Percentiles rank a stretch among this genome's conserved stretches.
phyloP scores from a whole-genome alignment of 805 yeast species.

The Ogataea trehaloabstinens region DNA sequence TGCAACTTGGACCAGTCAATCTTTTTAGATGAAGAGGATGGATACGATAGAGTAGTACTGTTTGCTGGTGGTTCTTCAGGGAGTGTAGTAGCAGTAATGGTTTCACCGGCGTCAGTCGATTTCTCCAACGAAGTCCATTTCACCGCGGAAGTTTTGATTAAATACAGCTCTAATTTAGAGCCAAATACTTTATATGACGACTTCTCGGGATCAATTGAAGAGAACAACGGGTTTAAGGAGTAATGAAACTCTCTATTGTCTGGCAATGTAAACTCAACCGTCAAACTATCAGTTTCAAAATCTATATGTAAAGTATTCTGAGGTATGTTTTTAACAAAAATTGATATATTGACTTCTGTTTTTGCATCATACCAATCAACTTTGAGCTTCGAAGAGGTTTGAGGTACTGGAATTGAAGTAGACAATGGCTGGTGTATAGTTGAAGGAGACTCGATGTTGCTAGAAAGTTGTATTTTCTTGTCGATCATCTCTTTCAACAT shows the following conservation, averaged over 20 bases:
- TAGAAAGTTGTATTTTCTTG: conserved; percentile 24
- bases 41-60: conserved; percentile 42
- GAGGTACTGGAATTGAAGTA: background rate
- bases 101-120: conserved; percentile 14
- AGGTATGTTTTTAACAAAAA: conserved; percentile 69
- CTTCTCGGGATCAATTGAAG: conserved; percentile 44
- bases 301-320: conserved; percentile 43
- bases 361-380: conserved; percentile 76
- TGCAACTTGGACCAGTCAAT: conserved; percentile 67
- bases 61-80: conserved; percentile 3
- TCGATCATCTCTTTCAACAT: conserved; percentile 46
- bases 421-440: background rate
- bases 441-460: background rate
- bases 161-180: conserved; percentile 72
- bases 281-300: conserved; percentile 35
- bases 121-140: conserved; percentile 59
- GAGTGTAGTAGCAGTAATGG: conserved; percentile 3
- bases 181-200: conserved; percentile 54
- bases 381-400: conserved; percentile 28
- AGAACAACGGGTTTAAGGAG: conserved; percentile 51
- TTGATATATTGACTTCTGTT: conserved; percentile 55
- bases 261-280: conserved; percentile 47
- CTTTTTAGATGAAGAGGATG: conserved; percentile 60
- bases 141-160: conserved; percentile 42
- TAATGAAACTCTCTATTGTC: conserved; percentile 52